Evolutionary conservation across 2,329 filamentous ascomycete genomes (phyloP).

Genomic region (Tolypocladium amazonense): DNA sequence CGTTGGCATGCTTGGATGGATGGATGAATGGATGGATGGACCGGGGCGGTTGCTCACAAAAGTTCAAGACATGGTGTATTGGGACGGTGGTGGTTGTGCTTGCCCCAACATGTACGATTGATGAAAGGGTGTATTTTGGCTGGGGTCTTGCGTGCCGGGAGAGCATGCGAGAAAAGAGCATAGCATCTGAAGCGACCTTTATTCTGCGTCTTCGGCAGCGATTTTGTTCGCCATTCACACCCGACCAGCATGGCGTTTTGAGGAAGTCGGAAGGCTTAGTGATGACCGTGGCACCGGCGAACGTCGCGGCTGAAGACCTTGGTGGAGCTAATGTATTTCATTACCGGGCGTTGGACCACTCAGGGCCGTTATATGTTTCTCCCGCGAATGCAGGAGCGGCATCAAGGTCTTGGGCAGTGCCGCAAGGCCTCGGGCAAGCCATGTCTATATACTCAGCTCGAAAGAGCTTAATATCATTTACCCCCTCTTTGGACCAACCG

Average conservation of each 20-base stretch:
- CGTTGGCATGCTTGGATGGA: not conserved
- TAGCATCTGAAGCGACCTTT: not conserved
- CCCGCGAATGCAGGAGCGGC: not conserved
- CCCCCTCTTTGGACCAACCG: not conserved
- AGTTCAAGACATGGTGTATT: not conserved
- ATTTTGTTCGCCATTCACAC: not conserved
- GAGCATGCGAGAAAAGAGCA: not conserved
- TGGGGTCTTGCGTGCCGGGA: not conserved
- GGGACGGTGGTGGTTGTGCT: not conserved
- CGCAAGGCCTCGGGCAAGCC: not conserved
- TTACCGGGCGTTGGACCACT: not conserved
- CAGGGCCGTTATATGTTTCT: not conserved
- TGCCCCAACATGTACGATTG: constrained; percentile 8
- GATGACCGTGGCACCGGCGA: not conserved
- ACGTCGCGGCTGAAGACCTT: not conserved
- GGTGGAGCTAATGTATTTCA: not conserved
- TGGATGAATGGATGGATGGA: not conserved
- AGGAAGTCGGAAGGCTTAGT: not conserved
- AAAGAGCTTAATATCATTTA: not conserved
- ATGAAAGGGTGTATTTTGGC: constrained; percentile 3
- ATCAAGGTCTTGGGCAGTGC: not conserved
- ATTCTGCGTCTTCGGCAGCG: not conserved
- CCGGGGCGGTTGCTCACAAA: not conserved
- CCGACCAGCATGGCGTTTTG: not conserved
- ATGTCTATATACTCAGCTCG: not conserved